Conservation (phyloP, 768 basidiomycete species). For the Lactarius hengduanensis region DNA sequence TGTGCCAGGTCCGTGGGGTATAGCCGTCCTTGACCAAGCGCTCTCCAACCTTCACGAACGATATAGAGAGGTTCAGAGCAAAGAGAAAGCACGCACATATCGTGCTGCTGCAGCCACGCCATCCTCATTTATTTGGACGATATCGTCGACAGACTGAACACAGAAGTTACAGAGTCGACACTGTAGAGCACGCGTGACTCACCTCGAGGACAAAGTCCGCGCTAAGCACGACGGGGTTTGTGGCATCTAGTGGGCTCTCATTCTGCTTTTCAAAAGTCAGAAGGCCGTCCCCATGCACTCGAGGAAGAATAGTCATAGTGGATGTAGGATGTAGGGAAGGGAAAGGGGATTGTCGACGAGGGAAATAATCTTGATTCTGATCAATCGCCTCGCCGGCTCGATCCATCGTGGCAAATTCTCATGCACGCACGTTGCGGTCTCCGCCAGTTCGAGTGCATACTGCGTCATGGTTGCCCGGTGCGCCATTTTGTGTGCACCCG, state of each 20-base stretch:
- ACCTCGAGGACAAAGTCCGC: constrained; percentile 29
- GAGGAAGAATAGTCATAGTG: constrained; percentile 25
- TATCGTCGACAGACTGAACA: constrained; percentile 30
- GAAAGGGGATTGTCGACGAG: neutral
- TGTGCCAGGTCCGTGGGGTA: constrained; percentile 78
- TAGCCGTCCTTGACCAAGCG: constrained; percentile 64
- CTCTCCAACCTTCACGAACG: constrained; percentile 52
- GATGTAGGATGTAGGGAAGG: neutral
- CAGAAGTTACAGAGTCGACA: neutral
- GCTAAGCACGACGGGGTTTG: constrained; percentile 27
- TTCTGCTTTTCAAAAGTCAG: constrained; percentile 13
- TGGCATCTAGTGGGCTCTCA: constrained; percentile 1
- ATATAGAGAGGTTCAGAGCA: neutral
- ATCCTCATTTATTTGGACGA: constrained; percentile 31
- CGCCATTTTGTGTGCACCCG: neutral
- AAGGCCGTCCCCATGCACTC: constrained; percentile 4
- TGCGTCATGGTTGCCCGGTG: no score
- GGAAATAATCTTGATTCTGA: neutral
- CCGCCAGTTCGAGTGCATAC: neutral
- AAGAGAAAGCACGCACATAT: constrained; percentile 18
- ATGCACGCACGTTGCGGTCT: neutral
- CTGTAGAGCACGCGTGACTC: neutral
- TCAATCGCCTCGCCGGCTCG: neutral
- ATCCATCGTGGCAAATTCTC: neutral
- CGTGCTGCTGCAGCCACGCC: constrained; percentile 25